Evolutionary conservation across 1,284 basidiomycete species (phyloP).

Genomic region (Irpex sp.): DNA sequence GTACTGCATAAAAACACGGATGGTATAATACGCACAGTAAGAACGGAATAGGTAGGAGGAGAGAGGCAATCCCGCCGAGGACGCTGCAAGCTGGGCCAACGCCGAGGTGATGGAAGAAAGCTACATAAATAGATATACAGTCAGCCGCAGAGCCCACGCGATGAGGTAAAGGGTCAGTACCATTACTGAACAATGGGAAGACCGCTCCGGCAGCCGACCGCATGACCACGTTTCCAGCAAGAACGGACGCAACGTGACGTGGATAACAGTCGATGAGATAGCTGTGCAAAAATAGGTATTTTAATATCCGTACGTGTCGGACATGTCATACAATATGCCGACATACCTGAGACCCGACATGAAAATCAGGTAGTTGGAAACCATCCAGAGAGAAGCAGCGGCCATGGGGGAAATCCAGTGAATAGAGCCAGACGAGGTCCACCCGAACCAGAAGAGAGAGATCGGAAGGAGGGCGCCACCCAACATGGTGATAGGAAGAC

Average conservation of each 20-base stretch:
- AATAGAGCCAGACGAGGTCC: constrained; percentile 30
- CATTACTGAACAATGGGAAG: constrained; percentile 33
- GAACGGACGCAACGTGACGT: constrained; percentile 32
- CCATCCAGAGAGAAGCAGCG: constrained; percentile 19
- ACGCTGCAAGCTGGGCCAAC: constrained; percentile 30
- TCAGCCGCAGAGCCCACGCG: neutral
- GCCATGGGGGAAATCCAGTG: constrained; percentile 30
- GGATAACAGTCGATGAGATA: constrained; percentile 27
- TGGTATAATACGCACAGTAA: constrained; percentile 11
- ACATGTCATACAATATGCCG: neutral
- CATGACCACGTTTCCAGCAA: constrained; percentile 35
- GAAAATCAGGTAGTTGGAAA: constrained; percentile 30
- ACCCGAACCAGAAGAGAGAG: constrained; percentile 42
- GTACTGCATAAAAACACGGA: neutral
- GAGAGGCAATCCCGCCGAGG: constrained; percentile 27
- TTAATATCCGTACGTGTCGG: neutral
- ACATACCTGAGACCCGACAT: constrained; percentile 19
- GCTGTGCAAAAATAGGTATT: neutral
- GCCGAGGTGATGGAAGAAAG: constrained; percentile 30
- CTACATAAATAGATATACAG: neutral
- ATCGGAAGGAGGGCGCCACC: constrained; percentile 35
- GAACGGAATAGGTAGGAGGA: constrained; percentile 27
- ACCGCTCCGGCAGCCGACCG: constrained; percentile 32
- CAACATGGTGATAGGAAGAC: constrained; percentile 36
- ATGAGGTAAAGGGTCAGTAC: neutral